These are phyloP conservation scores for Lasiodiplodia sp. DNA, from an alignment of 2,329 filamentous ascomycete genomes.

Conservation along the genomic window DNA sequence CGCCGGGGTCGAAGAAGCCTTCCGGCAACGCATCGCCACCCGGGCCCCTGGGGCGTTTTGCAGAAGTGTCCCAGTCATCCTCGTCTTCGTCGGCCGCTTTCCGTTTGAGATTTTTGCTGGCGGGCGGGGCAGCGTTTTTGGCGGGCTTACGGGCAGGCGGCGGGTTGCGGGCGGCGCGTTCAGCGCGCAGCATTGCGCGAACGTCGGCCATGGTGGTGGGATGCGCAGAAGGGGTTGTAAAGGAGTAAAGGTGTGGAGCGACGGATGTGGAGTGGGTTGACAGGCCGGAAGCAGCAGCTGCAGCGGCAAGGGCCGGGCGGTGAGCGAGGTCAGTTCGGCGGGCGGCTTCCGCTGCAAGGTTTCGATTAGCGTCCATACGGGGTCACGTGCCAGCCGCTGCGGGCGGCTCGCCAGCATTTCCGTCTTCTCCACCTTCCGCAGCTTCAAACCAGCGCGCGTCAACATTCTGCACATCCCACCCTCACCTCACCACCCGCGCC, in stretches of 20 bases:
- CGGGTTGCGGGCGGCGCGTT: slow-evolving; percentile 43
- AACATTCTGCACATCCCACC: slow-evolving; percentile 26
- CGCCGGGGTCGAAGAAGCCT: slow-evolving; percentile 45
- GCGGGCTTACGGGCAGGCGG: slow-evolving; percentile 39
- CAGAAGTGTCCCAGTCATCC: slow-evolving; percentile 44
- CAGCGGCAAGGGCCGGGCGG: background rate
- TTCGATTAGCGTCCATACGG: background rate
- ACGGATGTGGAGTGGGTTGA: background rate
- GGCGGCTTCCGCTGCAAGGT: background rate
- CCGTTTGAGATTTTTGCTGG: slow-evolving; percentile 42
- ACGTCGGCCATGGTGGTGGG: slow-evolving; percentile 45
- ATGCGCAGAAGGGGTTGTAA: background rate
- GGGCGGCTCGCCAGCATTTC: slow-evolving; percentile 13
- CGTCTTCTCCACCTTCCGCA: slow-evolving; percentile 23
- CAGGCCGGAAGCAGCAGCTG: background rate
- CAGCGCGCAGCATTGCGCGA: slow-evolving; percentile 47
- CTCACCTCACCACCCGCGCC: slow-evolving; percentile 5
- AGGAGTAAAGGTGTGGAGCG: slow-evolving; percentile 1
- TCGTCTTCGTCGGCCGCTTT: slow-evolving; percentile 42
- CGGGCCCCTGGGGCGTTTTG: slow-evolving; percentile 39
- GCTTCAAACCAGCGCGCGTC: slow-evolving; percentile 14
- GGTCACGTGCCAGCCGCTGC: background rate
- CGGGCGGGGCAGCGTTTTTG: slow-evolving; percentile 41
- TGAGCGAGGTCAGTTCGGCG: slow-evolving; percentile 9
- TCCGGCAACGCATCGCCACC: slow-evolving; percentile 37